Conservation (phyloP, 768 basidiomycete species). For the Amanita exitialis region DNA sequence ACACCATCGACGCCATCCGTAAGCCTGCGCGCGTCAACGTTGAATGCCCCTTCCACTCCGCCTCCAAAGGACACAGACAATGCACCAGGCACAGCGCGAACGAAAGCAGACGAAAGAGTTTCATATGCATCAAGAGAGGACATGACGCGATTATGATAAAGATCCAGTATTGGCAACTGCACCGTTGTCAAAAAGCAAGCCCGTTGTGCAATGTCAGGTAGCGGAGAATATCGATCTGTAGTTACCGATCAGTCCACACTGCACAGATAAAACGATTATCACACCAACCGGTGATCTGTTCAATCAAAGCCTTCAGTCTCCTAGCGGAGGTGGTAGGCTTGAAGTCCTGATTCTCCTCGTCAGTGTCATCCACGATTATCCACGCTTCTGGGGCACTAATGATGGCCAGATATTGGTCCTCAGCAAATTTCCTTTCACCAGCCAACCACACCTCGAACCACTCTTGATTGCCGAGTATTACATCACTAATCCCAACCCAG, state of each 20-base stretch:
- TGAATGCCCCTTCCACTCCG: slow-evolving; percentile 27
- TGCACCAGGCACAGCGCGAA: slow-evolving; percentile 89
- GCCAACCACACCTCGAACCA: slow-evolving; percentile 92
- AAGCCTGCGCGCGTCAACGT: slow-evolving; percentile 50
- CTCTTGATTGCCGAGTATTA: slow-evolving; percentile 71
- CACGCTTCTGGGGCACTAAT: slow-evolving; percentile 80
- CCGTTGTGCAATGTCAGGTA: slow-evolving; percentile 70
- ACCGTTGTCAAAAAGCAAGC: slow-evolving; percentile 76
- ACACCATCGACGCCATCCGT: slow-evolving; percentile 82
- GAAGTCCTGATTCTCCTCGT: slow-evolving; percentile 31
- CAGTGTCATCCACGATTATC: slow-evolving; percentile 64
- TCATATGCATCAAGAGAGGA: slow-evolving; percentile 92
- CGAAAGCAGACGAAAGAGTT: slow-evolving; percentile 76
- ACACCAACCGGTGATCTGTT: slow-evolving; percentile 78
- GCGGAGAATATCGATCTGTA: slow-evolving; percentile 81
- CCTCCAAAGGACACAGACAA: slow-evolving; percentile 51
- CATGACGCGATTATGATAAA: slow-evolving; percentile 69
- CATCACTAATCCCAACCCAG: slow-evolving; percentile 75
- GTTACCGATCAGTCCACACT: background rate
- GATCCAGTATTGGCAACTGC: slow-evolving; percentile 76
- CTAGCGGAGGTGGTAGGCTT: slow-evolving; percentile 79
- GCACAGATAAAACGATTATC: background rate
- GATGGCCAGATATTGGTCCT: slow-evolving; percentile 79
- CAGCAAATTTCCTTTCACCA: slow-evolving; percentile 82
- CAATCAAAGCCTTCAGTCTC: slow-evolving; percentile 73